Base-by-base conservation (phyloP, 805 yeast genomes). In the Naumovozyma dairenensis region DNA sequence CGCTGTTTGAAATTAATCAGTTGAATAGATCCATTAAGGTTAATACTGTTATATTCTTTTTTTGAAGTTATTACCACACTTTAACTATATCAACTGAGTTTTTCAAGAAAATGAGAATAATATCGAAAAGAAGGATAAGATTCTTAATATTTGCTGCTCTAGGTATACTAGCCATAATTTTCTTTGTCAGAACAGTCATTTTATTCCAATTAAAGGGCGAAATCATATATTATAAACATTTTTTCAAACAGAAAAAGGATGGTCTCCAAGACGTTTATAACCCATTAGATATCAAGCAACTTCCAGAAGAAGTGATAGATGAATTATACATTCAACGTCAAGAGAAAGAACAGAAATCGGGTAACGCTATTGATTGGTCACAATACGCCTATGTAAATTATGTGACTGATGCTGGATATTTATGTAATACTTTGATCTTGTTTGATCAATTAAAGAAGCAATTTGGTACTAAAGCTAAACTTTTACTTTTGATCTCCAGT, bases 361-460 rank as follows among this genome's bases (percentile, higher is more conserved):
- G 38, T 6, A 38, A 48, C 2, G 28, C 34, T 0, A 54, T 66
- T 2, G 56, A 65, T 22, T 69, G 74, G 74, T 27, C 51, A 1
- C 57, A 60, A 35, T 59, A 52, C 26, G 82, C 80, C 0, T 77
- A 77, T 47, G 72, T 75, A 4, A 72, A 72, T 33, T 77, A 77
- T 51, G 80, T 79, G 4, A 73, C 83, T 0, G 60, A 67, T 35
- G 43, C 59, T 7, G 57, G 62, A 16, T 72, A 76, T 42, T 51
- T 76, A 34, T 69, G 76, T 39, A 63, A 71, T 30, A 69, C 77
- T 3, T 43, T 76, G 27, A 58, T 74, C 45, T 69, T 72, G 39
- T 62, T 70, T 27, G 49, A 59, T 3, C 57, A 56, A 18, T 46
- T 77, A 31, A 50, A 60, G 21, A 49, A 56, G 12, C 49, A 56